A percentile compares a stretch with the other conserved stretches of the same genome.
These are phyloP conservation scores for Chlorella sp. DNA, from an alignment of 139 green algal species.

Conservation along the genomic window DNA sequence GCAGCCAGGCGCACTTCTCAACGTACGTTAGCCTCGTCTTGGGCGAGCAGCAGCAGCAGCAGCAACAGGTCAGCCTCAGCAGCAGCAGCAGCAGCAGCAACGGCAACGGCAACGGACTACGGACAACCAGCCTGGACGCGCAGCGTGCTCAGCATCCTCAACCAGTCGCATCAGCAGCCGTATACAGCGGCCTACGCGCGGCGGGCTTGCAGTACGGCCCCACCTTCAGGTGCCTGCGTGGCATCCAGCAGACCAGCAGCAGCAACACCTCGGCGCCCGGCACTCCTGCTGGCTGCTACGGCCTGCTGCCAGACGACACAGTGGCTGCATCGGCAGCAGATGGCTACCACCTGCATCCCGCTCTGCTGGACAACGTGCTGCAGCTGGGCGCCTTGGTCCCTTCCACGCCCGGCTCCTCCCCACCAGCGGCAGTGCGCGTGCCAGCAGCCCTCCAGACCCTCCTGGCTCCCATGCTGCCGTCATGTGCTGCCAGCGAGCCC, in stretches of 20 bases:
- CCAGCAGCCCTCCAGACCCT: not conserved
- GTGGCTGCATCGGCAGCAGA: not conserved
- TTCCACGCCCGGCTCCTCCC: not conserved
- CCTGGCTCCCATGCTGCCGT: not conserved
- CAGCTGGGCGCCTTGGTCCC: not conserved
- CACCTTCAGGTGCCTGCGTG: slow-evolving; percentile 44
- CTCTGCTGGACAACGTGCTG: not conserved
- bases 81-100: not conserved
- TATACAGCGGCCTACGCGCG: slow-evolving; percentile 40
- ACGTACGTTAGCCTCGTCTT: no score
- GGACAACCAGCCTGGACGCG: slow-evolving; percentile 23
- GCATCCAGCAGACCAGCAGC: slow-evolving; percentile 22
- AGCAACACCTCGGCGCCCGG: not conserved
- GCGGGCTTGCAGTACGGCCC: slow-evolving; percentile 66
- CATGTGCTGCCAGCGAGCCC: not conserved
- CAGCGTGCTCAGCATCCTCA: slow-evolving; percentile 25
- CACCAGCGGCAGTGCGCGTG: not conserved
- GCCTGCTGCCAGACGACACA: no score
- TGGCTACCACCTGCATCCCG: not conserved
- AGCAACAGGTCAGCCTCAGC: not conserved
- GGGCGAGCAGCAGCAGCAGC: not conserved
- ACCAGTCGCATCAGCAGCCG: slow-evolving; percentile 14
- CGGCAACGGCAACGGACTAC: not conserved
- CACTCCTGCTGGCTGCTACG: no score
- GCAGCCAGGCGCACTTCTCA: no score